Base-by-base conservation (phyloP, 2,329 filamentous ascomycete species). In the Huntiella decipiens region DNA sequence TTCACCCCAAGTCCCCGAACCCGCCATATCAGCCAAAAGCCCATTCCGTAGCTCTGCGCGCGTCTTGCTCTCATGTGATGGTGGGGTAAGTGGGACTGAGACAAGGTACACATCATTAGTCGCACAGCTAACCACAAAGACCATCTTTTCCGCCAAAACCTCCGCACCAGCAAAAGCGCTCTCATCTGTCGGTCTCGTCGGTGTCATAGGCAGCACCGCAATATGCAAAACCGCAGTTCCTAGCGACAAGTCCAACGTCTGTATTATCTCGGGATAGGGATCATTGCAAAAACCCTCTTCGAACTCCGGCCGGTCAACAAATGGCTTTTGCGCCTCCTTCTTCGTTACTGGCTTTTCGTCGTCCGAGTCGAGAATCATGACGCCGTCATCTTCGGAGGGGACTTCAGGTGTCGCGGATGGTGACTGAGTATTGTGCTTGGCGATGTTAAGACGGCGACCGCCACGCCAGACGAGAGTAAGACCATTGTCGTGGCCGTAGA, bases 351-450 rank as follows among this genome's bases (percentile, higher is more conserved):
- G 52, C 43, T 64, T 60, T 5, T 76, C 72, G 28, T 34, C 34
- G 52, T 79, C 74, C 1, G 72, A 77, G 54, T 79, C 74, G 45
- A 79, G 67, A 12, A 77, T 65, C 68, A 79, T 77, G 22, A 78
- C 64, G 40, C 31, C 40, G 3, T 66, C 62, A 13, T 68, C 66
- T 3, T 57, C 55, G 10, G 73, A 73, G 52, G 77, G 77, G 40
- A 65, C 63, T 51, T 71, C 73, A 48, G 62, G 60, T 48, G 60
- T 60, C 6, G 53, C 38, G 11, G 40, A n/a, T 16, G 33, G 12
- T 42, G 55, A 50, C 40, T 55, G 52, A 1, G 53, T 50, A 12
- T 56, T 53, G 44, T 66, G 63, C 34, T 62, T 58, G 1, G 58
- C 51, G 1, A 62, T 51, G 55, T 74, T 78, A 53, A 79, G 71